phyloP scores from a whole-genome alignment of 805 yeast genomes.

The Lachancea waltii region DNA sequence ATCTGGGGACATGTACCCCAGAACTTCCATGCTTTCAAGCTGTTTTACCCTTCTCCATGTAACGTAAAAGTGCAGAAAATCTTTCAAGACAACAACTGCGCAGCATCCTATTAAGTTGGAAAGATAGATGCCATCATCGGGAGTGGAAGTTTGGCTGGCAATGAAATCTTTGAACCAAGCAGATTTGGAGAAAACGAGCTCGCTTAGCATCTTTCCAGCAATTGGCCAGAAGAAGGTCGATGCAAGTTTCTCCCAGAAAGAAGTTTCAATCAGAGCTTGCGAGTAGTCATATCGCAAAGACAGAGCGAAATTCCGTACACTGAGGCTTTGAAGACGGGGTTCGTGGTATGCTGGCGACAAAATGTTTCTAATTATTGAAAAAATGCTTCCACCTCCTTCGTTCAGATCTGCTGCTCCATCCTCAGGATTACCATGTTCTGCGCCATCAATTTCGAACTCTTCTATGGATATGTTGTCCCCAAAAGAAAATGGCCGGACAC shows the following conservation, averaged over 20 bases:
- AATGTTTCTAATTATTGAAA: not conserved
- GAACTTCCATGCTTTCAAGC: constrained; percentile 12
- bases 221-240: constrained; percentile 7
- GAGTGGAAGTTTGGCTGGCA: constrained; percentile 4
- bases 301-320: not conserved
- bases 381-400: not conserved
- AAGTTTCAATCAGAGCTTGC: constrained; percentile 6
- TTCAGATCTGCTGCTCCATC: not conserved
- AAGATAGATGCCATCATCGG: constrained; percentile 13
- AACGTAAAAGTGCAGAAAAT: constrained; percentile 12
- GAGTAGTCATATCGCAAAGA: constrained; percentile 6
- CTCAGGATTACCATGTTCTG: constrained; percentile 7
- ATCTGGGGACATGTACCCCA: constrained; percentile 10
- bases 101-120: constrained; percentile 24
- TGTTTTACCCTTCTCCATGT: constrained; percentile 19
- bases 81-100: constrained; percentile 15
- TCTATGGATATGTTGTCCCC: constrained; percentile 7
- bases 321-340: constrained; percentile 1
- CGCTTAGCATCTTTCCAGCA: constrained; percentile 5
- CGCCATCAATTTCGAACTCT: constrained; percentile 7
- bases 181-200: constrained; percentile 3
- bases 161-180: constrained; percentile 1
- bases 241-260: constrained; percentile 6
- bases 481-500: constrained; percentile 7
- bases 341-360: not conserved